Evolutionary conservation across 2,329 filamentous ascomycete species (phyloP), one percentile per base, ranked within the genome.

Genomic region (Drechslerella coelobrocha): DNA sequence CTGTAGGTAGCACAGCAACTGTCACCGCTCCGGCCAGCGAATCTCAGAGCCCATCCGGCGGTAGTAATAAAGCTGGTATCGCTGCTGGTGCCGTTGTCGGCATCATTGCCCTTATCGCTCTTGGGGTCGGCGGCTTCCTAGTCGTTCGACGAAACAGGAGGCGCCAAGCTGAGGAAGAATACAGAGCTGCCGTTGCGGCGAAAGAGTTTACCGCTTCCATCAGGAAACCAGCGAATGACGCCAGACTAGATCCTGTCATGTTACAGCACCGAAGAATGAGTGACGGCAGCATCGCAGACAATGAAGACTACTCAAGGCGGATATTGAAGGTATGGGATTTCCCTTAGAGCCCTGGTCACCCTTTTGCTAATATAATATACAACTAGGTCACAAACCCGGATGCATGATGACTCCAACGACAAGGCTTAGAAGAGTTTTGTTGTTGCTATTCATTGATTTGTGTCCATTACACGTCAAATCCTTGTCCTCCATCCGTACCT

Each of bases 211-310:
- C 82, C 62, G 68, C 59, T 9, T 72, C 68, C 4, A 77, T 78
- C 51, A 84, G 83, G 74, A 84, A 84, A 74, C 80, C 80, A 81
- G 84, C 77, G 83, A 82, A 62, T 86, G 93, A 97, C 78, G 88
- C 90, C 43, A 87, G 93, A 61, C 86, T 97, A 63, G 93, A 97
- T 74, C 91, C 92, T 6, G 88, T 84, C 62, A 85, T 92, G 73
- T 88, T 95, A 84, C 88, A 89, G 66, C 86, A 92, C 75, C 85
- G 91, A 77, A 86, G 92, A 79, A 85, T 93, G 81, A 97, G 93
- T 80, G 91, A 94, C 77, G 93, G 93, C 75, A 97, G 92, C 80
- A 97, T 97, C 79, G 93, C 92, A 56, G 93, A 97, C 79, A 95
- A 97, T 80, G 88, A 96, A 80, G 93, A 97, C 79, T 97, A 96